Evolutionary conservation across 1,284 basidiomycete genomes (phyloP).

Genomic region (Ceratobasidium sp.): DNA sequence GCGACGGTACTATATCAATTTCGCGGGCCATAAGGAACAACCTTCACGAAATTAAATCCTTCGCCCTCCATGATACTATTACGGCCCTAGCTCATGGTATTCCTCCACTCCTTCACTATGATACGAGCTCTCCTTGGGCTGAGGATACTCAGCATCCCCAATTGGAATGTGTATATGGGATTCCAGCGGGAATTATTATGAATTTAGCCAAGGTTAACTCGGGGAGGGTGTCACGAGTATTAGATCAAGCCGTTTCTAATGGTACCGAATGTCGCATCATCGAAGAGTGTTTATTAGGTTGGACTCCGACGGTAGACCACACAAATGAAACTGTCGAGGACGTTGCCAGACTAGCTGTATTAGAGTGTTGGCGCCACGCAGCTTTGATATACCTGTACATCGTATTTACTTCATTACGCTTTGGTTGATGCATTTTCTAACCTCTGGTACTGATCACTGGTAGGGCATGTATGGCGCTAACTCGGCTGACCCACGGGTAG

Average conservation of each 20-base stretch:
- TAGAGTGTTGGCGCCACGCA: constrained; percentile 15
- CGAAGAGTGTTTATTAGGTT: background rate
- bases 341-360: constrained; percentile 8
- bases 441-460: background rate
- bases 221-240: background rate
- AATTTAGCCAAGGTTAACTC: constrained; percentile 11
- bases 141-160: background rate
- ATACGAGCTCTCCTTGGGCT: background rate
- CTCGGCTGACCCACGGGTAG: constrained; percentile 14
- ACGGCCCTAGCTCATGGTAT: background rate
- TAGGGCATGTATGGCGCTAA: constrained; percentile 15
- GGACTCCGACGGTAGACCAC: background rate
- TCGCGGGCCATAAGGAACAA: background rate
- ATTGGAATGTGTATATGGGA: constrained; percentile 13
- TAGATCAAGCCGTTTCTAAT: background rate
- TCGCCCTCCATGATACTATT: constrained; percentile 12
- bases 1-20: constrained; percentile 1
- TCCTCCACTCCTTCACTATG: constrained; percentile 8
- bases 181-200: background rate
- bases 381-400: constrained; percentile 24
- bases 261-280: background rate
- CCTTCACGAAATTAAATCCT: background rate
- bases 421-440: too few relatives aligned
- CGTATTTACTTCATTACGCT: background rate
- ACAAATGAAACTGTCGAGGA: background rate